Evolutionary conservation across 345 rosid species (phyloP).

Genomic region (Angophora floribunda): DNA sequence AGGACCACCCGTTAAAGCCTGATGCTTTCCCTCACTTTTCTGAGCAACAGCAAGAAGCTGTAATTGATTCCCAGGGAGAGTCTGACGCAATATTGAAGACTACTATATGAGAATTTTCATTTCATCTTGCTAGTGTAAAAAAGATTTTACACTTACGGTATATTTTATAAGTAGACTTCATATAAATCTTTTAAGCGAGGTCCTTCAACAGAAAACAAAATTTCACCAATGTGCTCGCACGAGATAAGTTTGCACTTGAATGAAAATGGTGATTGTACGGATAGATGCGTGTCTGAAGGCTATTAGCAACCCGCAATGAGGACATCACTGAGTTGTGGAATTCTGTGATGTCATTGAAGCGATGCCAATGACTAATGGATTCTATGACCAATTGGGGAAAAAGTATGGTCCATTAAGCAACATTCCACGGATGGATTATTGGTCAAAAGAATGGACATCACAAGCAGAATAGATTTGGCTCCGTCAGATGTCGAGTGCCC

Average conservation of each 20-base stretch:
- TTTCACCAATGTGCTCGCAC: neutral
- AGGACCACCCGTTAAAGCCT: neutral
- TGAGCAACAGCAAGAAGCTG: neutral
- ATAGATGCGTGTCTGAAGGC: neutral
- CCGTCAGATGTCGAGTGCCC: neutral
- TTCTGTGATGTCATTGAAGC: neutral
- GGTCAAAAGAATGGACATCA: too few species aligned
- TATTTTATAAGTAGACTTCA: neutral
- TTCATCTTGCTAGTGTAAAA: neutral
- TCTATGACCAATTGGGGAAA: neutral
- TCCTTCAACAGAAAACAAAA: neutral
- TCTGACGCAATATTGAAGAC: neutral
- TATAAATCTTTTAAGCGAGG: neutral
- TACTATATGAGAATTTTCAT: neutral
- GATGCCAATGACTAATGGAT: neutral
- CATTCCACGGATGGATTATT: neutral
- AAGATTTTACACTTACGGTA: neutral
- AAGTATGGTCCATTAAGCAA: neutral
- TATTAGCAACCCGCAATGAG: neutral
- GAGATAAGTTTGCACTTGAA: neutral
- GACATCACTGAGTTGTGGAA: neutral
- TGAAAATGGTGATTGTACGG: neutral
- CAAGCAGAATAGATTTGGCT: neutral
- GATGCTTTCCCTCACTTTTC: neutral
- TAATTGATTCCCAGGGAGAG: neutral